phyloP scores from a whole-genome alignment of 495 filamentous ascomycete genomes.

The Peziza echinospora region DNA sequence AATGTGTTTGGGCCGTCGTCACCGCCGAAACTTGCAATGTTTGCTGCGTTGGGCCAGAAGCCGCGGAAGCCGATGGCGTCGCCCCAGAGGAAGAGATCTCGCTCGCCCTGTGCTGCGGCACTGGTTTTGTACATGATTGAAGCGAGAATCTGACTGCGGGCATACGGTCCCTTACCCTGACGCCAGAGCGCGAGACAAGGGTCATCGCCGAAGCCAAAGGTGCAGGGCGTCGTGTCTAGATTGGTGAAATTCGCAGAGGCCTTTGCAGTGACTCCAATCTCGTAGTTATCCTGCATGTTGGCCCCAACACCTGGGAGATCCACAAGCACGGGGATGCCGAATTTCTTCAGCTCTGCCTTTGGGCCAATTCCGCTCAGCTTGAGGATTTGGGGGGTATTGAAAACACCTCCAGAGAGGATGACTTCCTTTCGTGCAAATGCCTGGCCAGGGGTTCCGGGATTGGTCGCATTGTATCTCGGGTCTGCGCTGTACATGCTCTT shows the following conservation, averaged over 20 bases:
- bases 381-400: conserved; percentile 55
- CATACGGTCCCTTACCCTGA: not conserved
- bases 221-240: conserved; percentile 44
- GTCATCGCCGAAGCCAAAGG: conserved; percentile 54
- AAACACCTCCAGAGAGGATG: conserved; percentile 54
- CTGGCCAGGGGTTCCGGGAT: not conserved
- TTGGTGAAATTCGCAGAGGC: conserved; percentile 65
- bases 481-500: conserved; percentile 25
- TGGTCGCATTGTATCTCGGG: conserved; percentile 19
- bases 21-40: too few relatives aligned
- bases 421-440: conserved; percentile 40
- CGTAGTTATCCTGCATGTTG: conserved; percentile 58
- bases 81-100: not conserved
- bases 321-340: conserved; percentile 46
- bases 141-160: not conserved
- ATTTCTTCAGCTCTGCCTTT: conserved; percentile 34
- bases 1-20: conserved; percentile 42
- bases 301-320: conserved; percentile 60
- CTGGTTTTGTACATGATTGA: not conserved
- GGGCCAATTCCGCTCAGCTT: conserved; percentile 61
- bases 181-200: not conserved
- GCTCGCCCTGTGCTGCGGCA: not conserved
- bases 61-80: conserved; percentile 33
- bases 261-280: conserved; percentile 53
- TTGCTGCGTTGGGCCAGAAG: conserved; percentile 36